Percentiles rank a stretch among this genome's conserved stretches.
Conservation (phyloP, 2,329 filamentous ascomycete genomes). For the Hymenoscyphus scutula region DNA sequence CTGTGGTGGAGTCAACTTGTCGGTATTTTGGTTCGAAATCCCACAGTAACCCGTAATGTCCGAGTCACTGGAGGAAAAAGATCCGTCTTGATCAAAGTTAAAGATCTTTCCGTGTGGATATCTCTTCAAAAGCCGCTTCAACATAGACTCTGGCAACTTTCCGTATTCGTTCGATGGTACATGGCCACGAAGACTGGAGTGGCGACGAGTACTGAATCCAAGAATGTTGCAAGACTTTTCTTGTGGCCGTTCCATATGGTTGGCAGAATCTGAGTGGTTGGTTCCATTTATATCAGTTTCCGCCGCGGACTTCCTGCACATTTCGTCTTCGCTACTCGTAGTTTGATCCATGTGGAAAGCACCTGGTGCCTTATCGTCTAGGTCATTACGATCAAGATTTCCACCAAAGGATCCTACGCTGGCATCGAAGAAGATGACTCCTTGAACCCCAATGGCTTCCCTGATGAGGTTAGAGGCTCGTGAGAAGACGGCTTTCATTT, state of each 20-base stretch:
- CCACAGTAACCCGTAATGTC: conserved; percentile 18
- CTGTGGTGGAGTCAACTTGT: not conserved
- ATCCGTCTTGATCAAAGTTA: conserved; percentile 34
- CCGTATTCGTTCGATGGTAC: conserved; percentile 23
- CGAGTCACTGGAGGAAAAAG: conserved; percentile 29
- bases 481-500: conserved; percentile 31
- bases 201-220: conserved; percentile 32
- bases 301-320: conserved; percentile 18
- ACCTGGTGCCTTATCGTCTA: conserved; percentile 30
- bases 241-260: not conserved
- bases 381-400: conserved; percentile 24
- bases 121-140: conserved; percentile 32
- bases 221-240: conserved; percentile 32
- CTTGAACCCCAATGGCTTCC: conserved; percentile 35
- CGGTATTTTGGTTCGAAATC: conserved; percentile 9
- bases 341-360: conserved; percentile 25
- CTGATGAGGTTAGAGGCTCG: conserved; percentile 35
- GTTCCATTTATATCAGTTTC: conserved; percentile 16
- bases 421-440: conserved; percentile 34
- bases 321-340: conserved; percentile 33
- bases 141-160: conserved; percentile 27
- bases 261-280: conserved; percentile 5
- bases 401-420: conserved; percentile 33
- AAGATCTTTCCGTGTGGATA: conserved; percentile 37
- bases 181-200: conserved; percentile 32